These are phyloP conservation scores for Coffea canephora DNA, from an alignment of 257 asterid genomes.

Conservation along the genomic window DNA sequence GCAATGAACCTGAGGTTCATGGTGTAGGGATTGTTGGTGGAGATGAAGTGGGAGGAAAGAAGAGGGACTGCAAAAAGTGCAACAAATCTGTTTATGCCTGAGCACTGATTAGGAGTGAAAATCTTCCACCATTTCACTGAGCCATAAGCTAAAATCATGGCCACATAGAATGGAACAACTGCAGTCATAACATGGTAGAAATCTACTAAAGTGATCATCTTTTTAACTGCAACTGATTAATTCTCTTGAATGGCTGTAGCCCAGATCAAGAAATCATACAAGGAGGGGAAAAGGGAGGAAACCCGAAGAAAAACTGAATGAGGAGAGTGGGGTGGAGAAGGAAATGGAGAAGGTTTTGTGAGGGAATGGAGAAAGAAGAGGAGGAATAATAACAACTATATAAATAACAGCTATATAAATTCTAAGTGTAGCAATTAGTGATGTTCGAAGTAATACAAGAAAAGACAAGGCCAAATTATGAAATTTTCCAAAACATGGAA, in stretches of 20 bases:
- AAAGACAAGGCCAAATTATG: background rate
- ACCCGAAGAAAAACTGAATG: background rate
- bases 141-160: conserved; percentile 89
- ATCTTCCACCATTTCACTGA: conserved; percentile 96
- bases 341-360: background rate
- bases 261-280: conserved; percentile 29
- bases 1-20: conserved; percentile 87
- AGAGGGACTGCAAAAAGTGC: conserved; percentile 92
- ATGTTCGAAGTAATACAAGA: background rate
- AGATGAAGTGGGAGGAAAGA: conserved; percentile 81
- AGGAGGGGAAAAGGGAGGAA: background rate
- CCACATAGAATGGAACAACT: conserved; percentile 84
- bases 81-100: conserved; percentile 89
- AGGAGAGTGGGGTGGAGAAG: background rate
- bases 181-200: conserved; percentile 94
- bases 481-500: no score
- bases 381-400: no score
- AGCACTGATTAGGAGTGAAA: conserved; percentile 84
- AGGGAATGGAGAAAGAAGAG: conserved; percentile 13
- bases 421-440: no score
- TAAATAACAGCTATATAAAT: no score
- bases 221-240: background rate
- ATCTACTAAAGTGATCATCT: conserved; percentile 61
- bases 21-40: conserved; percentile 65
- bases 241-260: conserved; percentile 6